Percentiles rank a stretch among this genome's conserved stretches.
phyloP scores from a whole-genome alignment of 2,329 filamentous ascomycete species.

The Sporothrix dimorphospora region DNA sequence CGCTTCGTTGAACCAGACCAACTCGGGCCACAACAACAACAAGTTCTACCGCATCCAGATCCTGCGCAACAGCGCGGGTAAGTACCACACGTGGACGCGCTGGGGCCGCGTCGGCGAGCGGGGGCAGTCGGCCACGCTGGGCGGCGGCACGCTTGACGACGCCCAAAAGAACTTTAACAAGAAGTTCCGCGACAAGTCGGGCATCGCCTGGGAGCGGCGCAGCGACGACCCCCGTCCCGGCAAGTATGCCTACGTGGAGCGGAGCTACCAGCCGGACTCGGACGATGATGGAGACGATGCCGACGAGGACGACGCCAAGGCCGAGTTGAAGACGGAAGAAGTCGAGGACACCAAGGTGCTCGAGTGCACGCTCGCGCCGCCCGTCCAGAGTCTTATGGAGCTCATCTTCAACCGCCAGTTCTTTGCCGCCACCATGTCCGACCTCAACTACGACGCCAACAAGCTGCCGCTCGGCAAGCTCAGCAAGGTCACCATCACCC shows the following conservation, averaged over 20 bases:
- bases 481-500: slow-evolving; percentile 74
- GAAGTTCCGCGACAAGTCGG: slow-evolving; percentile 66
- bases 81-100: slow-evolving; percentile 70
- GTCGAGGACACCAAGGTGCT: slow-evolving; percentile 42
- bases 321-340: slow-evolving; percentile 41
- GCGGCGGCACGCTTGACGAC: slow-evolving; percentile 45
- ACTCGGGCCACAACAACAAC: slow-evolving; percentile 72
- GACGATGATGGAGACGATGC: slow-evolving; percentile 51
- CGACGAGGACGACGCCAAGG: slow-evolving; percentile 29
- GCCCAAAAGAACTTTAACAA: slow-evolving; percentile 59
- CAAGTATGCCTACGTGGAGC: slow-evolving; percentile 81
- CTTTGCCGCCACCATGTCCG: slow-evolving; percentile 67
- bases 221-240: slow-evolving; percentile 60
- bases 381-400: slow-evolving; percentile 70
- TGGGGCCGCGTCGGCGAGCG: slow-evolving; percentile 77
- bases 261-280: slow-evolving; percentile 71
- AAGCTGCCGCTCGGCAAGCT: slow-evolving; percentile 85
- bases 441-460: slow-evolving; percentile 71
- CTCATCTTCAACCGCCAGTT: slow-evolving; percentile 82
- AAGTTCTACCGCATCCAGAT: slow-evolving; percentile 81
- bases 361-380: slow-evolving; percentile 60
- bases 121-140: slow-evolving; percentile 54
- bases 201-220: slow-evolving; percentile 58
- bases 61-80: slow-evolving; percentile 44
- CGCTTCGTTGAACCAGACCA: slow-evolving; percentile 78